These are phyloP conservation scores for Trypanosoma rangeli DNA, from an alignment of 208 protist species.

Conservation along the genomic window DNA sequence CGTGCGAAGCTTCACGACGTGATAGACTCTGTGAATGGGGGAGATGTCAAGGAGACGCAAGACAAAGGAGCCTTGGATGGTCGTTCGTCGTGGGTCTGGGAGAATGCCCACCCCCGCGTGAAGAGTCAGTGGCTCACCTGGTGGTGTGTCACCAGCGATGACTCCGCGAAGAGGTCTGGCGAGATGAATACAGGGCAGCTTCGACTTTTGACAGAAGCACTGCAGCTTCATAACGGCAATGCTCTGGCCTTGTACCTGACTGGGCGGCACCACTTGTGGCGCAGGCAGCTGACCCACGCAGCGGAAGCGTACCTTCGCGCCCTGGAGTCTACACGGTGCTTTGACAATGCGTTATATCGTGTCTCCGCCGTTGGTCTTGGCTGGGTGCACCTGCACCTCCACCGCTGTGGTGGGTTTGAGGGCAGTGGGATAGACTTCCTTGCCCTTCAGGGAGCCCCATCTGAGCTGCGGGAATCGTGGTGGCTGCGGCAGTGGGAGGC, in stretches of 20 bases:
- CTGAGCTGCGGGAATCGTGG: background rate
- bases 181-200: background rate
- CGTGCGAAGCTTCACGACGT: constrained; percentile 5
- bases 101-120: constrained; percentile 23
- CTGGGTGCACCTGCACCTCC: constrained; percentile 36
- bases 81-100: constrained; percentile 10
- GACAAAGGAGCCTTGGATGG: constrained; percentile 1
- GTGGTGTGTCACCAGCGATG: constrained; percentile 3
- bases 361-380: constrained; percentile 33
- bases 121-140: constrained; percentile 31
- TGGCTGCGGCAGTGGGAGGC: background rate
- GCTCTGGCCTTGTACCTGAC: constrained; percentile 36
- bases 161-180: background rate
- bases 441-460: background rate
- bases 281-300: constrained; percentile 29
- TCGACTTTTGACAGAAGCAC: constrained; percentile 11
- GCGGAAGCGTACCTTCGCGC: constrained; percentile 40
- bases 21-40: background rate
- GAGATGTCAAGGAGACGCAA: background rate
- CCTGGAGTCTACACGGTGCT: constrained; percentile 19
- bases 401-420: constrained; percentile 2
- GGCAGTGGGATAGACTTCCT: background rate
- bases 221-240: constrained; percentile 34
- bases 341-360: constrained; percentile 26
- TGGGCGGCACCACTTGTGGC: constrained; percentile 37